Evolutionary conservation across 2,329 filamentous ascomycete genomes (phyloP), one percentile per base, ranked within the genome.

Genomic region (Dothidotthia symphoricarpi): DNA sequence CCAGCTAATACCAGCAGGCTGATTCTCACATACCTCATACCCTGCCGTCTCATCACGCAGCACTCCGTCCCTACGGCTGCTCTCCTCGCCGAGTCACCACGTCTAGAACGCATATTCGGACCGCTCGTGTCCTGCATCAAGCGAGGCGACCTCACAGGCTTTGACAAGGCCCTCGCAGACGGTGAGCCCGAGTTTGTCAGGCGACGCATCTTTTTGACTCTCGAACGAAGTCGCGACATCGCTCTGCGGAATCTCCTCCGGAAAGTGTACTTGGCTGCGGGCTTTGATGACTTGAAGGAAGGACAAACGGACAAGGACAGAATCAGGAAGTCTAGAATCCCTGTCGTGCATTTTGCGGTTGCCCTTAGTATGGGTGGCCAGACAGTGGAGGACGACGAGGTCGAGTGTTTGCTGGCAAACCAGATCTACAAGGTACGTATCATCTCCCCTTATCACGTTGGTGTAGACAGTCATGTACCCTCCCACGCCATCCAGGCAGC

Each of bases 181-280:
- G 85, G 86, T 16, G 90, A 97, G 68, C 82, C 89, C n/a, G 87
- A 93, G 52, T 95, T 97, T 53, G 89, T 97, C 48, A 91, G 86
- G 65, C 81, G 86, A 19, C 85, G 91, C 29, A 95, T 98, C 53
- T 98, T 97, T 67, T 78, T 98, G 15, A 96, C 93, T 0, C 77
- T 98, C 0, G 93, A 98, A 64, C 81, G 93, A 28, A 88, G 88
- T 10, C 85, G 93, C 33, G 93, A 98, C 59, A 88, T 97, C 45
- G 86, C 89, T 8, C 69, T 98, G 47, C 85, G 93, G 39, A 98
- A 98, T 62, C 75, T 98, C 3, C 80, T 96, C 44, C 81, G 93
- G 27, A 95, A 94, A 62, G 90, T 97, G 2, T 97, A 93, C 62
- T 65, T 97, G 14, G 81, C 81, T 1, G 88, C 85, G 27, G 93